phyloP scores from a whole-genome alignment of 768 basidiomycete species.

The Boletus vermiculosoides region DNA sequence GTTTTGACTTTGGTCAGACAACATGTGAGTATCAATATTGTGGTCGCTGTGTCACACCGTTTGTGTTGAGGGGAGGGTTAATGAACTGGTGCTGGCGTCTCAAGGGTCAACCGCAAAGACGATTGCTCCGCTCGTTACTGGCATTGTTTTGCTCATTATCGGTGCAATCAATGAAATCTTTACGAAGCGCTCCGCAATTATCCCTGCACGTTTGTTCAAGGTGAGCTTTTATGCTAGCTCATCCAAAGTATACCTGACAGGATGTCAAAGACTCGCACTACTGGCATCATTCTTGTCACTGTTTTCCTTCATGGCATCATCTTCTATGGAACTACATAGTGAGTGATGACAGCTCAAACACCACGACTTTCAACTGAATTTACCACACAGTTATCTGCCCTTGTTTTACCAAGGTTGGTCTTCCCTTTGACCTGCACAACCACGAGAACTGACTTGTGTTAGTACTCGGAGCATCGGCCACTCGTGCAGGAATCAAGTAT shows the following conservation, averaged over 20 bases:
- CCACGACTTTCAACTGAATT: too few relatives aligned
- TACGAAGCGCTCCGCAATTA: neutral
- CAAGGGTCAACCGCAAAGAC: constrained; percentile 60
- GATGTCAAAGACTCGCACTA: neutral
- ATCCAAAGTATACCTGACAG: neutral
- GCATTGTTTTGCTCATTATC: constrained; percentile 48
- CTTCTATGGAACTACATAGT: too few relatives aligned
- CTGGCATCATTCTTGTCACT: too few relatives aligned
- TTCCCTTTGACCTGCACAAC: neutral
- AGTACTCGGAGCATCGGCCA: constrained; percentile 72
- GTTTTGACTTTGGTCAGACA: constrained; percentile 53
- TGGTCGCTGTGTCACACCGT: neutral
- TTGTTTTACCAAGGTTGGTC: constrained; percentile 61
- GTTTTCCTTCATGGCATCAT: too few relatives aligned
- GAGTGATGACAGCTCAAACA: too few relatives aligned
- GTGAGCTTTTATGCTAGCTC: constrained; percentile 30
- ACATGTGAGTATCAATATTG: constrained; percentile 48
- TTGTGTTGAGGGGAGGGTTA: neutral
- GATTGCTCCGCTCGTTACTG: constrained; percentile 59
- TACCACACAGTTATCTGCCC: constrained; percentile 32
- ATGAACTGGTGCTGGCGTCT: neutral
- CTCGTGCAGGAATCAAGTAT: constrained; percentile 64
- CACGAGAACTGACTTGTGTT: constrained; percentile 6
- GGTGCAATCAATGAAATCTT: constrained; percentile 29
- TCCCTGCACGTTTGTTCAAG: constrained; percentile 75